Base-by-base conservation (phyloP, 2,329 filamentous ascomycete species). In the Aspergillus luchuensis region DNA sequence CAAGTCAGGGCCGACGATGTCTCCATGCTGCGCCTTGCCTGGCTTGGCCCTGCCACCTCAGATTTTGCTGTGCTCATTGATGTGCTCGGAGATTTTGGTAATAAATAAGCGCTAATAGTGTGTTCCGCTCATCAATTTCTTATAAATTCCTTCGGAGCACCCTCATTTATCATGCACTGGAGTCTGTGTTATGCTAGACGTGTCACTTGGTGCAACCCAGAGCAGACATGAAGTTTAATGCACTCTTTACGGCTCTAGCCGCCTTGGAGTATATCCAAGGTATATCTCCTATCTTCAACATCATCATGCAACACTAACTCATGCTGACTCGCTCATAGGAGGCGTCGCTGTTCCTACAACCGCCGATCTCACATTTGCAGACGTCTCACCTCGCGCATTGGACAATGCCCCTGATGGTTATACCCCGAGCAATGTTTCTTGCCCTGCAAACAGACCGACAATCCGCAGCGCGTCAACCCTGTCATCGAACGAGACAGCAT, bases 401-500 rank as follows among this genome's bases (percentile, higher is more conserved):
- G 82, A 84, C 2, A 81, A 87, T 68, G 82, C 85, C 50, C 81
- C 88, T 6, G 82, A 90, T 70, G 86, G 87, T 64, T 97, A 97
- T 74, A 85, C 86, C 2, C 93, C 93, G 0, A 79, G 82, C 38
- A 72, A 77, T 2, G 89, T 91, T 45, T 76, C 84, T 65, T 97
- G 93, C 70, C 92, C 92, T 4, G 78, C 80, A 6, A 80, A 79
- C 23, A 83, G 86, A 52, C 92, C 93, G 1, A 82, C 80, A 1
- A 85, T 96, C 55, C 88, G 92, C 66, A 76, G 76, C 30, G 91
- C 90, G 53, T 77, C 77, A 43, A 71, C 72, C 0, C 78, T 97
- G 13, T 95, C 91, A 4, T 66, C 81, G n/a, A 81, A 89, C 56
- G 94, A 97, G 78, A 83, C 81, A 33, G 79, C 83, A 72, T 98